A percentile compares a stretch with the other conserved stretches of the same genome.
Evolutionary conservation across 1,284 basidiomycete species (phyloP).

Genomic region (Pseudozyma tsukubaensis): DNA sequence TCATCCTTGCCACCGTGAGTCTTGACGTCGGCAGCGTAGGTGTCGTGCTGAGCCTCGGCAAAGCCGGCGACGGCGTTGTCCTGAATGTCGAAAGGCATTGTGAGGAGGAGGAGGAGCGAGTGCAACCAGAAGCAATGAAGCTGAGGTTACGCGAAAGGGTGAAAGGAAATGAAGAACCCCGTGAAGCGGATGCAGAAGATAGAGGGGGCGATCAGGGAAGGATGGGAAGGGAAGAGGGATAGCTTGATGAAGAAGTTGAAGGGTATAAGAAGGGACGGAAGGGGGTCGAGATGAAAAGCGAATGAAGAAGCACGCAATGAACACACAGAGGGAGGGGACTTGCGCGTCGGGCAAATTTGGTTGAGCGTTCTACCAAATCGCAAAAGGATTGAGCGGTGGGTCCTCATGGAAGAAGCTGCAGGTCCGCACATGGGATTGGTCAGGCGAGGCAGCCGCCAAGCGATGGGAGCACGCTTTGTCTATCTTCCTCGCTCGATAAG

Average conservation of each 20-base stretch:
- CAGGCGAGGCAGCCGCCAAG: too few relatives aligned
- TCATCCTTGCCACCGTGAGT: constrained; percentile 34
- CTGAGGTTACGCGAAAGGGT: neutral
- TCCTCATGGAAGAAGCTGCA: neutral
- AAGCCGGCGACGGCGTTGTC: constrained; percentile 48
- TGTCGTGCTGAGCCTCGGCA: constrained; percentile 43
- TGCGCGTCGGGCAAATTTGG: neutral
- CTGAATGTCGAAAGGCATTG: constrained; percentile 43
- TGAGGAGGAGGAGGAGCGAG: neutral
- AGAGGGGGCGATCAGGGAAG: neutral
- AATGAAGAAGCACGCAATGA: constrained; percentile 11
- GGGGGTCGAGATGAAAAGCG: neutral
- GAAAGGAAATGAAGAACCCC: neutral
- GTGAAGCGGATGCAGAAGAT: neutral
- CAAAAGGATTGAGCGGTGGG: too few relatives aligned
- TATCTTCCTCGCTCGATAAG: too few relatives aligned
- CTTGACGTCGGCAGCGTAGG: constrained; percentile 42
- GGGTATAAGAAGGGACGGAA: constrained; percentile 7
- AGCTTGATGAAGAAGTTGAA: neutral
- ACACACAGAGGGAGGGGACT: neutral
- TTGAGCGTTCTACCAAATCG: neutral
- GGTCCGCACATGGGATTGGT: neutral
- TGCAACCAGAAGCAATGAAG: neutral
- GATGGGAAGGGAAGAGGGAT: neutral
- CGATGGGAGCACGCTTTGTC: too few relatives aligned